Conservation (phyloP, 2,329 filamentous ascomycete genomes). For the Pseudocercospora musae region DNA sequence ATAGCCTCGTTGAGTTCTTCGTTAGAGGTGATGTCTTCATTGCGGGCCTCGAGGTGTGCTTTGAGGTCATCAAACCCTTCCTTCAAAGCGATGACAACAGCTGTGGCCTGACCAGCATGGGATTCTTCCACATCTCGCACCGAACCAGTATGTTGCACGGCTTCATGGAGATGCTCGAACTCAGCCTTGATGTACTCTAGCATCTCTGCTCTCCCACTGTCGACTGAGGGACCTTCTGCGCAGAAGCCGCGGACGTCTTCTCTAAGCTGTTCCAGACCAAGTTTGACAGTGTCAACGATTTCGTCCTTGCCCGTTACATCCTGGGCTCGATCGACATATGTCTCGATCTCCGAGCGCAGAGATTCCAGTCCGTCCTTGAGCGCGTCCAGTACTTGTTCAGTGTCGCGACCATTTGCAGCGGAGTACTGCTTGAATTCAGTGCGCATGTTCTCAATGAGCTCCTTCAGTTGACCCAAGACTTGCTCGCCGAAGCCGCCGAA, state of each 20-base stretch:
- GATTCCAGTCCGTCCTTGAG: conserved; percentile 83
- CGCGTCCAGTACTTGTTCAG: conserved; percentile 82
- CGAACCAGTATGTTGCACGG: conserved; percentile 45
- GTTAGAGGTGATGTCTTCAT: conserved; percentile 28
- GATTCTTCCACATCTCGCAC: conserved; percentile 25
- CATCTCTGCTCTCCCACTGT: conserved; percentile 46
- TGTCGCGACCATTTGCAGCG: conserved; percentile 73
- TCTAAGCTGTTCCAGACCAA: conserved; percentile 63
- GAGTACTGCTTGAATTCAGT: conserved; percentile 73
- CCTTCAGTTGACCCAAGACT: conserved; percentile 58
- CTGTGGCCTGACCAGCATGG: conserved; percentile 27
- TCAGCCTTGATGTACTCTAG: conserved; percentile 53
- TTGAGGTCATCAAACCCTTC: conserved; percentile 34
- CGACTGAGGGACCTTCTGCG: conserved; percentile 42
- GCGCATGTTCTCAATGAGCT: conserved; percentile 59
- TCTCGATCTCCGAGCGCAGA: conserved; percentile 75
- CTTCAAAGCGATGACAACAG: conserved; percentile 33
- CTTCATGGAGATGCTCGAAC: conserved; percentile 59
- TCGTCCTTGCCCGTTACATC: conserved; percentile 72
- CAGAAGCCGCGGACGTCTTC: conserved; percentile 55
- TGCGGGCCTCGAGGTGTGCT: conserved; percentile 22
- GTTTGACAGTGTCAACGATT: conserved; percentile 66
- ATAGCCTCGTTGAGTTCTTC: conserved; percentile 64
- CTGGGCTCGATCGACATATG: conserved; percentile 70
- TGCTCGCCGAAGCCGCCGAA: conserved; percentile 56